Base-by-base conservation (phyloP, 2,329 filamentous ascomycete genomes). In the Metarhizium rileyi region DNA sequence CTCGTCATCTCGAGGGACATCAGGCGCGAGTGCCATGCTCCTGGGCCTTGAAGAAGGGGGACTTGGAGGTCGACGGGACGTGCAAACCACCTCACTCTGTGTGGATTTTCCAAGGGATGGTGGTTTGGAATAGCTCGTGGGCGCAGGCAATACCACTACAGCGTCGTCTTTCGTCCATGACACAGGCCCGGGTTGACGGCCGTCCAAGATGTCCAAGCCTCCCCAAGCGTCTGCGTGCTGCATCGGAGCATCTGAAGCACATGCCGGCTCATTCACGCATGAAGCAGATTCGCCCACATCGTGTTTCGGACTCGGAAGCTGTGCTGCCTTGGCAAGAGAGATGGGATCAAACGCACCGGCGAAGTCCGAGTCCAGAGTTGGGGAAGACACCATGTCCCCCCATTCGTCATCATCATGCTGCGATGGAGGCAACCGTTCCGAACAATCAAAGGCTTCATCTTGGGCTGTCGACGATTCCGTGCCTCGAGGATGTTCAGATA, bases 301-400 rank as follows among this genome's bases (percentile, higher is more conserved):
- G 3, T 16, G 18, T 10, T 18, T 22, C 4, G 5, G 35, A 10
- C n/a, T 20, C 6, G 5, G 35, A 14, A 7, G n/a, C 2, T 20
- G 5, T 18, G 18, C 35, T 20, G 35, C 35, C 35, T 18, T 16
- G 35, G 4, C n/a, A 16, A 25, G 16, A 23, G 38, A 25, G 2
- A 5, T 5, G 14, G 38, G 8, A 25, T 14, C 38, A n/a, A 16
- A 18, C 20, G 1, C 10, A 9, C 4, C 38, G n/a, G 16, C 16
- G 16, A 36, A 16, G n/a, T 10, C 45, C 26, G 40, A 16, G 35
- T 44, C 47, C 27, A n/a, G 49, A 2, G 60, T 54, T 2, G 66
- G 61, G 4, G 64, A 66, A 3, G 65, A 61, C 30, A 81, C 67
- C 78, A 81, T 81, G 52, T 81, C 78, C 2, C 78, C 78, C 78